Evolutionary conservation across 352 stramenopile genomes (phyloP), one percentile per base, ranked within the genome.

Genomic region (Halophytophthora batemanensis): DNA sequence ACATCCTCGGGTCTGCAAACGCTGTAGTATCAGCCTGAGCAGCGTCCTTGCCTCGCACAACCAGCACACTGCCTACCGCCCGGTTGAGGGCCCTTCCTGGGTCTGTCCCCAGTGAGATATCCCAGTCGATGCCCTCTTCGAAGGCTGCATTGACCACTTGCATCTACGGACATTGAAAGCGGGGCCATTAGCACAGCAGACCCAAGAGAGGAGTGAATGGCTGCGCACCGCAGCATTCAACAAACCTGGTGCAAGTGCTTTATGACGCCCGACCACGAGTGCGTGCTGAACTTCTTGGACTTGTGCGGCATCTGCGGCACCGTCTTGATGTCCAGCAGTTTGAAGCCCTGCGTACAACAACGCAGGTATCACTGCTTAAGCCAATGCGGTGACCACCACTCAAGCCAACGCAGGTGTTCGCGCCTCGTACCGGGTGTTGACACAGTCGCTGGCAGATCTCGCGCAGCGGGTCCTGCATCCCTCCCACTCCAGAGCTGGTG

Each of bases 251-350:
- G 75, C 31, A 91, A 58, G 48, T 87, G 69, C 50, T 87, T 87
- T 33, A 89, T 59, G n/a, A 91, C 59, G 1, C 78, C 81, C n/a
- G 54, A 37, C 81, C 81, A 91, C n/a, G 71, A 74, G 59, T 91
- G 81, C 2, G 77, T 81, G 41, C 66, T 88, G 29, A 89, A 91
- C 44, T 76, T 59, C 45, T 87, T 86, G 1, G 81, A 91, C 5
- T 61, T 64, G 2, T 74, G 69, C 3, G 81, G 72, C 77, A 90
- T 86, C 48, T 84, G 56, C 10, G 80, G 80, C 18, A 79, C 60
- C 39, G 72, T 82, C 53, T 87, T 91, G 50, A 88, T 62, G 56
- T 88, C 74, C 21, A 91, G 50, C 11, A 91, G 55, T 35, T 89
- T 91, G 51, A 71, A 90, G 5, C 64, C 80, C 80, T 90, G 45